Evolutionary conservation across 140 eudicot species (phyloP), one percentile per base, ranked within the genome.

Genomic region (Ambrosia hybrid): DNA sequence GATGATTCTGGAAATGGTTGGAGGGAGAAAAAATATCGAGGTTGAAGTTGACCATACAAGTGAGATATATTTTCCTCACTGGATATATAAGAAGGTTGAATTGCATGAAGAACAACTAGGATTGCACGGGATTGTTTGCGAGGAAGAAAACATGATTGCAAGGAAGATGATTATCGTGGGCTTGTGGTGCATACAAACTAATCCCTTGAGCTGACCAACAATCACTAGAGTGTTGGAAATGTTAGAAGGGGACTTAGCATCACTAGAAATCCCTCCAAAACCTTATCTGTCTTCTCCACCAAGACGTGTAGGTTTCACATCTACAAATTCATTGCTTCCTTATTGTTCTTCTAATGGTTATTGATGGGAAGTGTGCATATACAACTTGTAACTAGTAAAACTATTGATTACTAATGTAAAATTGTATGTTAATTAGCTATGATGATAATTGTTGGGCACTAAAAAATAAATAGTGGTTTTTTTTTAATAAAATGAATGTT

Each of bases 171-270:
- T 56, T 39, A 56, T 71, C 7, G 75, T 39, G 17, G 75, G 75
- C 12, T 56, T 71, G 38, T 71, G 75, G 75, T 71, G 75, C 55
- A 56, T 71, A 71, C 75, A 71, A 39, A 58, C 76, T 6, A 71
- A 71, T 43, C 68, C 76, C 4, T 43, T 17, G 5, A 58, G 15
- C 10, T 49, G 76, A 3, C 76, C 68, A 0, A 26, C 76, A 58
- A 72, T 72, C 48, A 39, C 49, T 0, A 72, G 30, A 13, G 68
- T 72, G 14, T 1, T 72, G 37, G 76, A 72, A 45, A 72, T 72
- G 76, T 43, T 72, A 72, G 76, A 72, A 72, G 76, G 56, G 16
- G 77, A 59, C 4, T 33, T 59, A 14, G 51, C 14, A 4, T 59
- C 49, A n/a, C 13, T 72, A 12, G 69, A 72, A n/a, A 14, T 33